Conservation (phyloP, 2,329 filamentous ascomycete species). For the Colletotrichum viniferum region DNA sequence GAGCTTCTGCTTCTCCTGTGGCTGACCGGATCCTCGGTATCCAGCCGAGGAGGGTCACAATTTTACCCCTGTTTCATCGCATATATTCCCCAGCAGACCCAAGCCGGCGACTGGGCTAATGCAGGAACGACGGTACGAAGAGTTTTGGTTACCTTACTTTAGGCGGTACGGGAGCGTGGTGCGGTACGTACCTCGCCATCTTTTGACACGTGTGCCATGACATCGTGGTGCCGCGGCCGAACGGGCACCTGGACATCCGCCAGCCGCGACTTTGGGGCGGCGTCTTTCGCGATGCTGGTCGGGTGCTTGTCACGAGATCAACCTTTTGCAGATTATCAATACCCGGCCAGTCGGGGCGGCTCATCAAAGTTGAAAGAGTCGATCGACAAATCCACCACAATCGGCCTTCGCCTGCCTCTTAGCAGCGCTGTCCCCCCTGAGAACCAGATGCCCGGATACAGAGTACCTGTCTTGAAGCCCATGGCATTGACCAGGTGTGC, state of each 20-base stretch:
- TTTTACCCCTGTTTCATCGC: conserved; percentile 23
- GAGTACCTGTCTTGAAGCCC: neutral
- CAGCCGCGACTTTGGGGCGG: neutral
- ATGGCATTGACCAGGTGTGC: neutral
- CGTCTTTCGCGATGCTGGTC: neutral
- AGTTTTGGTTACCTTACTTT: conserved; percentile 10
- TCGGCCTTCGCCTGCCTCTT: conserved; percentile 3
- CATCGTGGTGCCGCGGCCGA: neutral
- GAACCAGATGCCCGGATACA: conserved; percentile 7
- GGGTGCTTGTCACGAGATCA: neutral
- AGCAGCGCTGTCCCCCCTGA: neutral
- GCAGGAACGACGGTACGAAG: conserved; percentile 20
- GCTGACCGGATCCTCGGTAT: conserved; percentile 18
- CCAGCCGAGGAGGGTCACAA: conserved; percentile 21
- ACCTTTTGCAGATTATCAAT: neutral
- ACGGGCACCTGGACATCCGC: neutral
- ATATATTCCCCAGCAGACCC: conserved; percentile 18
- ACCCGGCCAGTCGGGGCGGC: neutral
- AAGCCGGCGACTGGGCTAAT: conserved; percentile 18
- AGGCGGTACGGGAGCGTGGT: neutral
- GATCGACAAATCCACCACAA: neutral
- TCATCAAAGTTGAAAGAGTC: neutral
- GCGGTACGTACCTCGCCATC: neutral
- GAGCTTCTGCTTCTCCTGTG: conserved; percentile 8
- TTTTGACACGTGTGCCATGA: conserved; percentile 19